Percentiles rank a stretch among this genome's conserved stretches.
Evolutionary conservation across 2,329 filamentous ascomycete genomes (phyloP).

Genomic region (Aspergillus glaucus): DNA sequence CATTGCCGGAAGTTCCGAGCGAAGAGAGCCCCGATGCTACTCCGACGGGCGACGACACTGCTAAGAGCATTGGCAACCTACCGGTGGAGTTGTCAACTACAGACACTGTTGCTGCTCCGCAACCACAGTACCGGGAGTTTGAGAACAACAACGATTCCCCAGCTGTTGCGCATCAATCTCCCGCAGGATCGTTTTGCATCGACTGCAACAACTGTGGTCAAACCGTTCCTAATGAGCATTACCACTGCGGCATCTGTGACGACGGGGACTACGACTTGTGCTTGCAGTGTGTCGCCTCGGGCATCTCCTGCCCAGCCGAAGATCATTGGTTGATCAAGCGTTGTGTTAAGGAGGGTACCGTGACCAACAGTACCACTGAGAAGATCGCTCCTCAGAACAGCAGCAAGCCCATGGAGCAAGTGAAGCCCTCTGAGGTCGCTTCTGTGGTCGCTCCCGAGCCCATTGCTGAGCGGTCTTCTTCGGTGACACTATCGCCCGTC

Average conservation of each 20-base stretch:
- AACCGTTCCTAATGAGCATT: conserved; percentile 75
- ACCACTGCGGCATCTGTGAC: conserved; percentile 90
- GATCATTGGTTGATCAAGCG: conserved; percentile 95
- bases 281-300: conserved; percentile 66
- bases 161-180: conserved; percentile 27
- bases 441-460: conserved; percentile 11
- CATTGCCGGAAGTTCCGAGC: conserved; percentile 15
- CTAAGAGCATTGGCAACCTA: conserved; percentile 2
- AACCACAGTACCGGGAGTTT: conserved; percentile 22
- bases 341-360: conserved; percentile 66
- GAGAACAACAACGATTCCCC: conserved; percentile 25
- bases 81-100: conserved; percentile 6
- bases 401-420: conserved; percentile 29
- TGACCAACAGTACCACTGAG: conserved; percentile 82
- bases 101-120: conserved; percentile 2
- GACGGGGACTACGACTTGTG: conserved; percentile 93
- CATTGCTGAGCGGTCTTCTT: conserved; percentile 17
- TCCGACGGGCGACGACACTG: too few species aligned
- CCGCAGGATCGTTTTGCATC: conserved; percentile 61
- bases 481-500: conserved; percentile 15
- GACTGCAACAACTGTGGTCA: conserved; percentile 88
- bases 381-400: conserved; percentile 60
- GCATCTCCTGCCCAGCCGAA: conserved; percentile 68
- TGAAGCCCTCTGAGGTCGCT: conserved; percentile 11
- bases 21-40: conserved; percentile 7